phyloP scores from a whole-genome alignment of 495 filamentous ascomycete genomes.

The Aspergillus egyptiacus region DNA sequence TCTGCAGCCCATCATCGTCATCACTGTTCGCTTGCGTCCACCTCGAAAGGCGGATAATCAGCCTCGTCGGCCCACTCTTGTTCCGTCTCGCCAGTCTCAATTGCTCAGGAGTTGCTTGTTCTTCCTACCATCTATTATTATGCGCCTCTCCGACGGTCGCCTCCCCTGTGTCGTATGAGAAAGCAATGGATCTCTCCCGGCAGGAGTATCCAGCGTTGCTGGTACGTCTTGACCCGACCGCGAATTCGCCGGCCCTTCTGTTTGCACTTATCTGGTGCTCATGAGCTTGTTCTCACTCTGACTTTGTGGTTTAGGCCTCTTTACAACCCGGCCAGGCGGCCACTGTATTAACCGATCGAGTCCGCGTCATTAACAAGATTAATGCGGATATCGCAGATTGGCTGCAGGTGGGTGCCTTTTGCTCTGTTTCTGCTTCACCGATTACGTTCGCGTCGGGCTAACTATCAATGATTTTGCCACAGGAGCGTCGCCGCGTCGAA shows the following conservation, averaged over 20 bases:
- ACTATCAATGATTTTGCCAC: slow-evolving; percentile 3
- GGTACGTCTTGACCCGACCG: slow-evolving; percentile 51
- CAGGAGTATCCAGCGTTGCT: slow-evolving; percentile 94
- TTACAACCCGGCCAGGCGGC: slow-evolving; percentile 84
- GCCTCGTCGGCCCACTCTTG: not conserved
- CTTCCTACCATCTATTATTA: slow-evolving; percentile 27
- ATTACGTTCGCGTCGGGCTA: not conserved
- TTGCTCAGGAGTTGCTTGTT: not conserved
- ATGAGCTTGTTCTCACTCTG: slow-evolving; percentile 8
- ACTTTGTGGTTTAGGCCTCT: slow-evolving; percentile 51
- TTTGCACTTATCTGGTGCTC: slow-evolving; percentile 1
- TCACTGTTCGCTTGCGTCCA: slow-evolving; percentile 7
- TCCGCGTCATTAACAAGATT: slow-evolving; percentile 78
- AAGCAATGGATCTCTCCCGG: slow-evolving; percentile 73
- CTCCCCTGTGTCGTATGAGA: slow-evolving; percentile 25
- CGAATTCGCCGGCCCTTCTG: slow-evolving; percentile 4
- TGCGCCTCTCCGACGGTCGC: slow-evolving; percentile 29
- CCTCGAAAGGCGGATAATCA: not conserved
- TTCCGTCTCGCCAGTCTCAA: not conserved
- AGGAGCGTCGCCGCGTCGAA: slow-evolving; percentile 93
- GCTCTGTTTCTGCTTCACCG: not conserved
- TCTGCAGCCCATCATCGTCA: slow-evolving; percentile 13
- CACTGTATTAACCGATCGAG: slow-evolving; percentile 74
- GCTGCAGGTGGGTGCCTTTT: slow-evolving; percentile 68
- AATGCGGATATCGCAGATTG: slow-evolving; percentile 94